Evolutionary conservation across 768 basidiomycete genomes (phyloP).

Genomic region (Trametopsis cervina): DNA sequence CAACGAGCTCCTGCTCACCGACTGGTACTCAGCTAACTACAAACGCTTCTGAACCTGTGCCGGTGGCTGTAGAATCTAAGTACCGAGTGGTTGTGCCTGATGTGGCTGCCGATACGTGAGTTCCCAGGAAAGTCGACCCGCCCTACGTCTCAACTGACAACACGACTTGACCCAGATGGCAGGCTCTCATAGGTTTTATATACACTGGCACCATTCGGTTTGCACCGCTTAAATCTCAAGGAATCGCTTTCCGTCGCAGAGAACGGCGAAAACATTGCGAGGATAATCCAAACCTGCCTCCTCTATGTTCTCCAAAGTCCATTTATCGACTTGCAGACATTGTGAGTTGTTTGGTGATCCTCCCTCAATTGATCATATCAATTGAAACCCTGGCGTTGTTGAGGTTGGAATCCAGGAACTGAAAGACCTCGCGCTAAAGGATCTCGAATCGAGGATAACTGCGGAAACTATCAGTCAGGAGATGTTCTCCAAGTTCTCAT

Average conservation of each 20-base stretch:
- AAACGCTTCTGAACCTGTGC: no score
- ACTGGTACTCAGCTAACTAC: no score
- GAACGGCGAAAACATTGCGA: background rate
- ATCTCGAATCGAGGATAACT: background rate
- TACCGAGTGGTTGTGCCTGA: background rate
- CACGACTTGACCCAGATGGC: slow-evolving; percentile 7
- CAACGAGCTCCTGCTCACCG: no score
- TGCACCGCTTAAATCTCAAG: slow-evolving; percentile 5
- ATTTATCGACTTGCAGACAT: slow-evolving; percentile 9
- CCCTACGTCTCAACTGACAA: no score
- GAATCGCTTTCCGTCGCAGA: background rate
- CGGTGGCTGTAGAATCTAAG: no score
- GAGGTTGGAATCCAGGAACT: background rate
- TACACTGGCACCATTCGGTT: slow-evolving; percentile 4
- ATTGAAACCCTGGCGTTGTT: background rate
- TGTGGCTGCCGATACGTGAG: slow-evolving; percentile 7
- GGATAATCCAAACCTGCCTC: background rate
- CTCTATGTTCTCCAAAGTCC: slow-evolving; percentile 7
- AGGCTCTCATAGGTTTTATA: slow-evolving; percentile 4
- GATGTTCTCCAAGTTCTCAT: slow-evolving; percentile 5
- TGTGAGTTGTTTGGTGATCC: background rate
- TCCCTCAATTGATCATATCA: background rate
- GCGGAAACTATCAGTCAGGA: background rate
- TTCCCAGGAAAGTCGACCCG: no score
- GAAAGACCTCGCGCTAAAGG: background rate